Conservation (phyloP, 2,329 filamentous ascomycete species). For the Verticillium isaacii region DNA sequence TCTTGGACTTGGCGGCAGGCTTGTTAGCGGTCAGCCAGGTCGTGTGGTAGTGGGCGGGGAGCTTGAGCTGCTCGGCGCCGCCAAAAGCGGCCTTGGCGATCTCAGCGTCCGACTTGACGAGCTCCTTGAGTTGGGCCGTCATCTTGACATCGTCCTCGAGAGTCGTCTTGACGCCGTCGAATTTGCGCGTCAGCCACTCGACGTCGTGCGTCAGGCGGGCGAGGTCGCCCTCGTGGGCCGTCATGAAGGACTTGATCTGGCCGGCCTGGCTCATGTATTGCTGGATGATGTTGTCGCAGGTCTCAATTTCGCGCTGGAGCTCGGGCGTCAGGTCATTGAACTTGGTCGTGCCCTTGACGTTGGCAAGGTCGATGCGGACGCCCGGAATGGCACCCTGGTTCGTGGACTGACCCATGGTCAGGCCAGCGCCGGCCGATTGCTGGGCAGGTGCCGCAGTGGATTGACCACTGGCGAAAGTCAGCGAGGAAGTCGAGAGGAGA, state of each 20-base stretch:
- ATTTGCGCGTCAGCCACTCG: conserved; percentile 45
- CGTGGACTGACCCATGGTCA: conserved; percentile 45
- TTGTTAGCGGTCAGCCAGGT: conserved; percentile 36
- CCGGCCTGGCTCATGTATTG: conserved; percentile 73
- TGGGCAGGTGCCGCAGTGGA: conserved; percentile 6
- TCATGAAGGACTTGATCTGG: conserved; percentile 66
- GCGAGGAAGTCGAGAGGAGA: neutral
- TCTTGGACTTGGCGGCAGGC: conserved; percentile 16
- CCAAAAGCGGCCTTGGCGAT: conserved; percentile 70
- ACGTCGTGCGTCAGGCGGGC: conserved; percentile 41
- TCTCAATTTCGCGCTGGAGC: conserved; percentile 71
- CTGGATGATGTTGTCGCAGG: conserved; percentile 75
- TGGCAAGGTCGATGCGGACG: conserved; percentile 72
- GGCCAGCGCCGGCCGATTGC: conserved; percentile 21
- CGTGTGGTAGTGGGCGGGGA: conserved; percentile 56
- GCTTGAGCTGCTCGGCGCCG: conserved; percentile 68
- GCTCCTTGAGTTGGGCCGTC: conserved; percentile 58
- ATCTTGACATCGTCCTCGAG: conserved; percentile 55
- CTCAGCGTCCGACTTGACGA: conserved; percentile 57
- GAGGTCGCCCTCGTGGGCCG: conserved; percentile 46
- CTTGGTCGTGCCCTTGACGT: conserved; percentile 80
- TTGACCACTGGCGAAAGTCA: conserved; percentile 3
- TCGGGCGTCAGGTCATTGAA: conserved; percentile 86
- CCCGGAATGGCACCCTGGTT: conserved; percentile 59
- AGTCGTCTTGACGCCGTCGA: conserved; percentile 37